Evolutionary conservation across 2,329 filamentous ascomycete species (phyloP), one percentile per base, ranked within the genome.

Genomic region (Botrytis fabae): DNA sequence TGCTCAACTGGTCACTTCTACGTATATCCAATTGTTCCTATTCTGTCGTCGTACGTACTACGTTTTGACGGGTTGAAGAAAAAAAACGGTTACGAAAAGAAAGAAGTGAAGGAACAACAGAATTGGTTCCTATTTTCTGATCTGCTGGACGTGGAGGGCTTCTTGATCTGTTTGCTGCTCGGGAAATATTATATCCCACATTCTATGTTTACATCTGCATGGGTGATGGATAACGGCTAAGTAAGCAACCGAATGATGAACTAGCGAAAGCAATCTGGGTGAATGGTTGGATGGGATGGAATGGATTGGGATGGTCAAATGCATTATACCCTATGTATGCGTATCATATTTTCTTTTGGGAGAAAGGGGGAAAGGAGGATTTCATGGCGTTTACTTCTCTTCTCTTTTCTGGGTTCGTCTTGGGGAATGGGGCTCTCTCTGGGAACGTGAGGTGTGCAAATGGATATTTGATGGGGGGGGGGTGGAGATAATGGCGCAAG

Each of bases 321-420:
- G 44, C 65, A 66, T 54, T 66, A 66, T 66, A 54, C 64, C 64
- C 64, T 40, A 40, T 51, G 18, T 51, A 65, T 48, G 63, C 63
- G 44, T 65, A 51, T 65, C 44, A 32, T 51, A 65, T 48, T 38
- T 64, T 25, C 22, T 48, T 54, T 54, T 54, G 48, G 25, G 25
- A 54, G 48, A 54, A 14, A n/a, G 25, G 25, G 48, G 25, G 14
- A 54, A n/a, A 14, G 12, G 48, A 16, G 48, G 48, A n/a, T n/a
- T n/a, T 54, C 8, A 28, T 4, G 18, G 28, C 62, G 62, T 65
- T 65, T 48, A 7, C 9, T 25, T 57, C n/a, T 18, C 51, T 54
- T 54, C n/a, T 28, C 7, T 57, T 28, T 25, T 28, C 44, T 25
- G 62, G 8, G 32, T 65, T 44, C 28, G 14, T 65, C 32, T 54